Base-by-base conservation (phyloP, 768 basidiomycete species). In the Dentipellis fragilis region DNA sequence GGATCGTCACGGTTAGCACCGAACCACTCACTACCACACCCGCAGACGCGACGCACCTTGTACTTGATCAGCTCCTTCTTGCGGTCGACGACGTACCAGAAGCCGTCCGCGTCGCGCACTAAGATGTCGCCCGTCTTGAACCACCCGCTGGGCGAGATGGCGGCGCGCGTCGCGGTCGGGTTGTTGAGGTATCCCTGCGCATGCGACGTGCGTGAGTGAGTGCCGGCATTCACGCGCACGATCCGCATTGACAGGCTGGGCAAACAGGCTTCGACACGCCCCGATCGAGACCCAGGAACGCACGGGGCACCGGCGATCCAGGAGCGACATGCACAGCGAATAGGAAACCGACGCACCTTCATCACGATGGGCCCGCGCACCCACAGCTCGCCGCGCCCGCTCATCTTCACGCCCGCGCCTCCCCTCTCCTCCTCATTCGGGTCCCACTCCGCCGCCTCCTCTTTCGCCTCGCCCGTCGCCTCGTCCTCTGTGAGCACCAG, bases 121-220 rank as follows among this genome's bases (percentile, higher is more conserved):
- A 79, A 87, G 51, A 94, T 79, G 66, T 95, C 93, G 1, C 93
- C 91, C 0, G 92, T 93, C 75, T 87, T 90, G 72, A 92, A 84
- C 89, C 89, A 96, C 3, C 81, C 77, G 49, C 89, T 84, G 0
- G 69, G 68, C 0, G 85, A 88, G 60, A 94, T 84, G 8, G 83
- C 69, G 14, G 81, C 76, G 19, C 72, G 69, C 1, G 90, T 94
- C 3, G 91, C 89, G 29, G 72, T 70, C 2, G 74, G 71, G 58
- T 93, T 89, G 61, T 83, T 84, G 59, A 86, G 68, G 63, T 93
- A 93, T 10, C 91, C 89, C 83, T 84, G 55, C 35, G 29, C 29
- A 29, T 3, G 29, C 29, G n/a, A n/a, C n/a, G 29, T 29, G 29
- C n/a, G n/a, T n/a, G 29, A 3, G 29, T 29, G 3, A 29, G 29